Conservation (phyloP, 2,329 filamentous ascomycete genomes). For the Dactylellina sp. region DNA sequence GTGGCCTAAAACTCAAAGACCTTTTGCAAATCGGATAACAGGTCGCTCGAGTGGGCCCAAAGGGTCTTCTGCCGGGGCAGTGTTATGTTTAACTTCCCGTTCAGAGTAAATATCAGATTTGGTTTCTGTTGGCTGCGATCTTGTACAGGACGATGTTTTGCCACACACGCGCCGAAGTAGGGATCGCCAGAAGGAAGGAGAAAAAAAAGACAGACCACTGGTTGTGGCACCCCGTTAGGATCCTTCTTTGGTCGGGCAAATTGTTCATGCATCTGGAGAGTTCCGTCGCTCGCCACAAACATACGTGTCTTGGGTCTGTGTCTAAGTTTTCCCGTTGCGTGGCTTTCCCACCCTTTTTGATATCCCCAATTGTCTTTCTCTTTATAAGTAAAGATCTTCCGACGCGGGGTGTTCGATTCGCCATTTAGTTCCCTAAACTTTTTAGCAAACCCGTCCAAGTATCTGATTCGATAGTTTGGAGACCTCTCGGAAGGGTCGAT, state of each 20-base stretch:
- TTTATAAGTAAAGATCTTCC: conserved; percentile 45
- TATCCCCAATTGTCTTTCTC: conserved; percentile 7
- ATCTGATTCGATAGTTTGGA: conserved; percentile 25
- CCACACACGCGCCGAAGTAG: conserved; percentile 25
- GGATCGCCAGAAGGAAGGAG: conserved; percentile 2
- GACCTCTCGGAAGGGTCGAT: conserved; percentile 31
- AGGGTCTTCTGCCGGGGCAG: neutral
- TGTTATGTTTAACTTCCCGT: neutral
- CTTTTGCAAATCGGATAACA: no score
- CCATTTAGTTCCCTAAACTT: neutral
- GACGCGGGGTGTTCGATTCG: conserved; percentile 4
- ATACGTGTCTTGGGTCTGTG: conserved; percentile 25
- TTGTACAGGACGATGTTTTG: neutral
- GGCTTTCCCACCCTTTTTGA: conserved; percentile 14
- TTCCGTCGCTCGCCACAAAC: conserved; percentile 33
- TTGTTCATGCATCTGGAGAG: conserved; percentile 11
- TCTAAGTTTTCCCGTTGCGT: conserved; percentile 7
- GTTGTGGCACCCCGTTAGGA: conserved; percentile 31
- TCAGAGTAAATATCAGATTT: neutral
- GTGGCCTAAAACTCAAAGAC: no score
- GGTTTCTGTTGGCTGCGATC: conserved; percentile 6
- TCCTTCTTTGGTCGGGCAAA: conserved; percentile 34
- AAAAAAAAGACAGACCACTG: conserved; percentile 2
- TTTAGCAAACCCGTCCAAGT: neutral
- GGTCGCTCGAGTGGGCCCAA: no score